These are phyloP conservation scores for Ophiostoma angusticollis DNA, from an alignment of 2,329 filamentous ascomycete species.

Conservation along the genomic window DNA sequence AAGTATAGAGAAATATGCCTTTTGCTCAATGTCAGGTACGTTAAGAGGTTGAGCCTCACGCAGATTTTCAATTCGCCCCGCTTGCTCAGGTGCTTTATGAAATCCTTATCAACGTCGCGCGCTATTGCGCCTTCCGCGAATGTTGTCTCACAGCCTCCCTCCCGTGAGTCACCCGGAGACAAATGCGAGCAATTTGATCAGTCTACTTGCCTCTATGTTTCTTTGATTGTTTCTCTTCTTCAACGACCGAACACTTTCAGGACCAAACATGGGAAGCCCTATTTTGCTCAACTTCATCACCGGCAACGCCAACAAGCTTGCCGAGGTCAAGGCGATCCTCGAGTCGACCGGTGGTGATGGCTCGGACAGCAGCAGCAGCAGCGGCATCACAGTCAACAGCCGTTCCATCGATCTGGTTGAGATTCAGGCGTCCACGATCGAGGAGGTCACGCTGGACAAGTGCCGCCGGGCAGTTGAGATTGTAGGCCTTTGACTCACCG, in stretches of 20 bases:
- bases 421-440: constrained; percentile 82
- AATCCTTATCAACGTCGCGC: too few species aligned
- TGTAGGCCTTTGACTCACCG: constrained; percentile 32
- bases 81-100: too few species aligned
- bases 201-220: too few species aligned
- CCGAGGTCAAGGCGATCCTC: constrained; percentile 80
- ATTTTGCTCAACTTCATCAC: constrained; percentile 77
- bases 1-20: too few species aligned
- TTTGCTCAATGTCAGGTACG: too few species aligned
- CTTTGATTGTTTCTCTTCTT: too few species aligned
- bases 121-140: too few species aligned
- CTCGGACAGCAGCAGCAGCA: background rate
- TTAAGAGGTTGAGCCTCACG: too few species aligned
- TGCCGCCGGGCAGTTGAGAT: constrained; percentile 66
- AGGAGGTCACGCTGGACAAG: constrained; percentile 85
- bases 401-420: constrained; percentile 72
- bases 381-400: constrained; percentile 55
- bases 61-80: too few species aligned
- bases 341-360: constrained; percentile 37
- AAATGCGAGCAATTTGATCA: too few species aligned
- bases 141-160: too few species aligned
- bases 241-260: background rate
- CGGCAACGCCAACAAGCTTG: constrained; percentile 86
- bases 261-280: constrained; percentile 27
- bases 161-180: too few species aligned